Evolutionary conservation across 306 rosid genomes (phyloP).

Genomic region (Crataegus laevigata): DNA sequence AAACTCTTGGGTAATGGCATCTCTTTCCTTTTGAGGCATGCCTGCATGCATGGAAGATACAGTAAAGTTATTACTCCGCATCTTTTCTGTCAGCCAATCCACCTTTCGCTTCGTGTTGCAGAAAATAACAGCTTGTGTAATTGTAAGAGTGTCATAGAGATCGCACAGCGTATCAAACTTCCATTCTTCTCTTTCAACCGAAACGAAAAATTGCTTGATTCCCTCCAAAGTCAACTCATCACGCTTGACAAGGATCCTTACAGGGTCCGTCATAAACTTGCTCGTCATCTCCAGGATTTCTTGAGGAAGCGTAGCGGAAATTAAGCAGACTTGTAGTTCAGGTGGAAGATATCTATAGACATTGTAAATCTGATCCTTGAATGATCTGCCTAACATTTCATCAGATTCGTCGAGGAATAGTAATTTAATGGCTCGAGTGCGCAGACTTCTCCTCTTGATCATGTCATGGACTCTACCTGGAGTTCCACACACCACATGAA

Average conservation of each 20-base stretch:
- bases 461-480: constrained; percentile 97
- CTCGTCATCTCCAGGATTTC: constrained; percentile 94
- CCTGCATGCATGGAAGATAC: constrained; percentile 97
- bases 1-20: constrained; percentile 88
- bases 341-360: constrained; percentile 97
- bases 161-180: constrained; percentile 91
- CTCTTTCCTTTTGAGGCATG: constrained; percentile 97
- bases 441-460: constrained; percentile 92
- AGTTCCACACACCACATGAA: constrained; percentile 96
- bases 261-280: constrained; percentile 95
- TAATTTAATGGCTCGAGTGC: constrained; percentile 82
- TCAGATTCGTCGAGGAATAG: constrained; percentile 86
- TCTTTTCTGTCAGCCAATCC: constrained; percentile 94
- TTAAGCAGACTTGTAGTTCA: constrained; percentile 89
- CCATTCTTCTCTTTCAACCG: constrained; percentile 51
- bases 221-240: constrained; percentile 99
- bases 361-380: constrained; percentile 95
- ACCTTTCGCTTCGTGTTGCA: constrained; percentile 97
- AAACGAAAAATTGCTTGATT: constrained; percentile 94
- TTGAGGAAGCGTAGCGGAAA: constrained; percentile 98
- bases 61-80: constrained; percentile 87
- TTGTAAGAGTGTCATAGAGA: constrained; percentile 89
- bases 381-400: constrained; percentile 97
- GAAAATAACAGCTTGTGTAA: constrained; percentile 96
- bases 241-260: constrained; percentile 94